Conservation (phyloP, 139 green algal genomes). For the Chlamydomonas sphaeroides region DNA sequence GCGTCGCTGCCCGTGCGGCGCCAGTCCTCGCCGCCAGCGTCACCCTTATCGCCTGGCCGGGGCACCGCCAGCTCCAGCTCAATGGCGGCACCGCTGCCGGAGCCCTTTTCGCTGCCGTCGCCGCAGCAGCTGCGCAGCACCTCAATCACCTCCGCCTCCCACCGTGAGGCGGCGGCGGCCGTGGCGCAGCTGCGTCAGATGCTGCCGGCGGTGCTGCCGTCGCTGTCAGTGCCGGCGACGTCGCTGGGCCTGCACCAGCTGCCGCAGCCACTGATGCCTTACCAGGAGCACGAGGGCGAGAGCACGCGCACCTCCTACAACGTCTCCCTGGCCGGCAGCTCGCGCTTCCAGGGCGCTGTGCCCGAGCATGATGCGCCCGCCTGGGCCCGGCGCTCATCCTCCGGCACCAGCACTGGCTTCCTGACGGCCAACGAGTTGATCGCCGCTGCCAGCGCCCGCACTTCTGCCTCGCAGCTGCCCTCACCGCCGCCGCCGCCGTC, state of each 20-base stretch:
- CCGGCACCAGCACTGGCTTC: not conserved
- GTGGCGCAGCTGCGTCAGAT: not conserved
- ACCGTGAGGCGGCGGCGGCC: not conserved
- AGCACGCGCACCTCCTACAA: slow-evolving; percentile 5
- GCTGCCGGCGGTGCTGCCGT: not conserved
- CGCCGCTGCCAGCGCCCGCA: too few relatives aligned
- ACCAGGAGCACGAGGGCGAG: slow-evolving; percentile 28
- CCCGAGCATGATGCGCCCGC: not conserved
- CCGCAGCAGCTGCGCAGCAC: too few relatives aligned
- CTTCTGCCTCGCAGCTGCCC: not conserved
- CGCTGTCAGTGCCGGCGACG: not conserved
- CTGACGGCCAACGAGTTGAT: too few relatives aligned
- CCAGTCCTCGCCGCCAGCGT: too few relatives aligned
- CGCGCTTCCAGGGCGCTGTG: not conserved
- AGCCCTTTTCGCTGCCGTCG: too few relatives aligned
- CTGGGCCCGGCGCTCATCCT: not conserved
- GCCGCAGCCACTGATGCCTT: slow-evolving; percentile 35
- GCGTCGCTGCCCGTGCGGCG: too few relatives aligned
- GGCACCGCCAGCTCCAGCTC: too few relatives aligned
- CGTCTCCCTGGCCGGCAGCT: slow-evolving; percentile 6
- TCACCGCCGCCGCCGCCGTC: not conserved
- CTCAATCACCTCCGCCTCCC: not conserved
- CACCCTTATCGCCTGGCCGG: too few relatives aligned
- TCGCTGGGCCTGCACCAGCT: not conserved
- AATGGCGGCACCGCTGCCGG: too few relatives aligned